phyloP scores from a whole-genome alignment of 2,329 filamentous ascomycete species.

The Ceratocystis smalleyi region DNA sequence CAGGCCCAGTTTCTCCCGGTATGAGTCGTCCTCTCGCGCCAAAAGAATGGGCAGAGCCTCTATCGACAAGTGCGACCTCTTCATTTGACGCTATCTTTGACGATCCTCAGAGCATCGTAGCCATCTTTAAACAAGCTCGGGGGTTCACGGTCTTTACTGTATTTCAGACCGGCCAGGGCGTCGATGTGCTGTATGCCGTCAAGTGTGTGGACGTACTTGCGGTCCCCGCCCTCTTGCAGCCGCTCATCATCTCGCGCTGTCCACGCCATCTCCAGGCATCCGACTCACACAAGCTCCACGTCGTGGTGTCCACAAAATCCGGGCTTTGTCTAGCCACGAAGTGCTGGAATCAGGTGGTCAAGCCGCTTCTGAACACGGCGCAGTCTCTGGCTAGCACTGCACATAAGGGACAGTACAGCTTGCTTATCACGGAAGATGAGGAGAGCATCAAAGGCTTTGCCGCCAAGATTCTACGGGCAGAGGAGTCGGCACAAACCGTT shows the following conservation, averaged over 20 bases:
- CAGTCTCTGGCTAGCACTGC: conserved; percentile 16
- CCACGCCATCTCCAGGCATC: conserved; percentile 15
- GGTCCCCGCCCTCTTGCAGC: conserved; percentile 22
- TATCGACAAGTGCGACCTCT: neutral
- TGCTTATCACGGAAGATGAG: conserved; percentile 48
- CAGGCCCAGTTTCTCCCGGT: neutral
- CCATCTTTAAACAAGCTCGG: neutral
- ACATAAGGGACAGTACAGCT: conserved; percentile 26
- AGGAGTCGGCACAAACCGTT: conserved; percentile 37
- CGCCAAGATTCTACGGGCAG: conserved; percentile 21
- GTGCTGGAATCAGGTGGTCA: conserved; percentile 10
- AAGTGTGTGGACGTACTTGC: conserved; percentile 17
- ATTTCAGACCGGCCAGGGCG: conserved; percentile 13
- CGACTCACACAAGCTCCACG: conserved; percentile 31
- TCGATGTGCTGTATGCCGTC: conserved; percentile 14
- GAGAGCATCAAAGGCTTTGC: conserved; percentile 52
- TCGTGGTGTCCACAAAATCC: conserved; percentile 53
- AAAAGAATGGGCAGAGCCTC: neutral
- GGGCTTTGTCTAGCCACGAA: conserved; percentile 40
- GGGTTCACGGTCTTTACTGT: conserved; percentile 7
- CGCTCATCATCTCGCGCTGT: conserved; percentile 11
- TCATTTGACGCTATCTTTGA: conserved; percentile 1
- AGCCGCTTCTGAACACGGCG: conserved; percentile 1
- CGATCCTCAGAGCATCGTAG: neutral
- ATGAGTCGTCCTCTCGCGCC: neutral